These are phyloP conservation scores for Schizothecium vesticola DNA, from an alignment of 495 filamentous ascomycete species.

Conservation along the genomic window DNA sequence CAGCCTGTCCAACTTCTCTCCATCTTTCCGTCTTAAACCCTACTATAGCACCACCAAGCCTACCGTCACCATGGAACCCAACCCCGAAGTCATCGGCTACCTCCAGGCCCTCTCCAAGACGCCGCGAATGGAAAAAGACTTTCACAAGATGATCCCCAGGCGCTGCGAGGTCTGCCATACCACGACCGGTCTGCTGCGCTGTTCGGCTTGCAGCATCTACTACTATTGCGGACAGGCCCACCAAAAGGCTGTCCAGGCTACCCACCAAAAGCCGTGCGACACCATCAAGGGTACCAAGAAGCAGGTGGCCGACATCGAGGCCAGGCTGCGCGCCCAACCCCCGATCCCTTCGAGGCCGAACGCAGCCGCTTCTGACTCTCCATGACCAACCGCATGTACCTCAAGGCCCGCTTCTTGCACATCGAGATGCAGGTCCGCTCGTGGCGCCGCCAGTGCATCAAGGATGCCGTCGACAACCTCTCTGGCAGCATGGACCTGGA, in stretches of 20 bases:
- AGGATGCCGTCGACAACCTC: slow-evolving; percentile 31
- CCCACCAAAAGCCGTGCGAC: slow-evolving; percentile 42
- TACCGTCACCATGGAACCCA: neutral
- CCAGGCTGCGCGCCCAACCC: slow-evolving; percentile 19
- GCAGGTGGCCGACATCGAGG: slow-evolving; percentile 24
- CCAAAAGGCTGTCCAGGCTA: slow-evolving; percentile 29
- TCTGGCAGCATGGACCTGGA: slow-evolving; percentile 38
- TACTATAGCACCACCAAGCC: neutral
- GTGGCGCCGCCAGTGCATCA: slow-evolving; percentile 31
- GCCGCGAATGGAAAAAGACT: slow-evolving; percentile 5
- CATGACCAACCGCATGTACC: slow-evolving; percentile 37
- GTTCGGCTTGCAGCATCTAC: slow-evolving; percentile 36
- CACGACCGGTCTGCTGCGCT: slow-evolving; percentile 16
- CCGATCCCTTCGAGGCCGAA: slow-evolving; percentile 11
- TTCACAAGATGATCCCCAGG: slow-evolving; percentile 15
- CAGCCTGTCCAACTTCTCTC: neutral
- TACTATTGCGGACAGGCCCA: slow-evolving; percentile 43
- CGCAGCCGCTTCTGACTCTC: slow-evolving; percentile 40
- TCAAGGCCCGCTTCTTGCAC: slow-evolving; percentile 31
- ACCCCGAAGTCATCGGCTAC: neutral
- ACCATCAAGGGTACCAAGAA: slow-evolving; percentile 24
- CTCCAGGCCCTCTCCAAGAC: neutral
- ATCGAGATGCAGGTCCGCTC: slow-evolving; percentile 26
- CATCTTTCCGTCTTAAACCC: neutral
- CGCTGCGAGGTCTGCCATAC: slow-evolving; percentile 19